phyloP scores from a whole-genome alignment of 2,329 filamentous ascomycete species.

The Ophiosphaerella herpotricha region DNA sequence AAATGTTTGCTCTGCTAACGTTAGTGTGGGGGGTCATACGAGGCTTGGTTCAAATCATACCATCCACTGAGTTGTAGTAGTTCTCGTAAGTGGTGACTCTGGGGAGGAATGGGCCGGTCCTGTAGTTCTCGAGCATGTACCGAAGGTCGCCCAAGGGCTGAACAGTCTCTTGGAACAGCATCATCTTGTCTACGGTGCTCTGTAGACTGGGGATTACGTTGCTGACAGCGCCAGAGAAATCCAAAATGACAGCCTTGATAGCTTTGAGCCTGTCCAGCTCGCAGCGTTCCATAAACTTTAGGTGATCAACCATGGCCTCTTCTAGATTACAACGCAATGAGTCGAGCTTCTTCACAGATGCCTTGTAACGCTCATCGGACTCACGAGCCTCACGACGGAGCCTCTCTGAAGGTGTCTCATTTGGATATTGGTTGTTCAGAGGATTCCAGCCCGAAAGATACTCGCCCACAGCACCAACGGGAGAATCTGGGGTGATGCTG shows the following conservation, averaged over 20 bases:
- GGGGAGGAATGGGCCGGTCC: constrained; percentile 89
- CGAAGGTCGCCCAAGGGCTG: constrained; percentile 87
- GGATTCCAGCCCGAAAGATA: constrained; percentile 93
- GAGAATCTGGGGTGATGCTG: constrained; percentile 70
- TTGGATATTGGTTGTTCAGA: constrained; percentile 85
- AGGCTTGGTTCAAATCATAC: constrained; percentile 41
- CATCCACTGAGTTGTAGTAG: constrained; percentile 96
- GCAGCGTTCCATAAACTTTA: constrained; percentile 96
- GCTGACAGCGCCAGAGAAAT: constrained; percentile 96
- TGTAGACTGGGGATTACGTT: constrained; percentile 97
- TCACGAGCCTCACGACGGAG: constrained; percentile 87
- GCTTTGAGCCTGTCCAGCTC: constrained; percentile 95
- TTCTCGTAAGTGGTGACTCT: constrained; percentile 95
- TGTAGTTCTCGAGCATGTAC: constrained; percentile 95
- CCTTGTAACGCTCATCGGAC: constrained; percentile 92
- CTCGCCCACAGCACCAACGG: constrained; percentile 82
- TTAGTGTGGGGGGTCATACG: constrained; percentile 16
- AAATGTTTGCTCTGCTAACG: constrained; percentile 79
- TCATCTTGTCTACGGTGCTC: constrained; percentile 96
- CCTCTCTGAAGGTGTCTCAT: constrained; percentile 86
- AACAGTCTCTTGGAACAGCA: constrained; percentile 98
- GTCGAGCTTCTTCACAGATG: constrained; percentile 82
- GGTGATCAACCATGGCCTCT: constrained; percentile 88
- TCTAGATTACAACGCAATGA: constrained; percentile 92
- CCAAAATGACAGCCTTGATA: constrained; percentile 95